Conservation (phyloP, 2,329 filamentous ascomycete species). For the Clarireedia homoeocarpa region DNA sequence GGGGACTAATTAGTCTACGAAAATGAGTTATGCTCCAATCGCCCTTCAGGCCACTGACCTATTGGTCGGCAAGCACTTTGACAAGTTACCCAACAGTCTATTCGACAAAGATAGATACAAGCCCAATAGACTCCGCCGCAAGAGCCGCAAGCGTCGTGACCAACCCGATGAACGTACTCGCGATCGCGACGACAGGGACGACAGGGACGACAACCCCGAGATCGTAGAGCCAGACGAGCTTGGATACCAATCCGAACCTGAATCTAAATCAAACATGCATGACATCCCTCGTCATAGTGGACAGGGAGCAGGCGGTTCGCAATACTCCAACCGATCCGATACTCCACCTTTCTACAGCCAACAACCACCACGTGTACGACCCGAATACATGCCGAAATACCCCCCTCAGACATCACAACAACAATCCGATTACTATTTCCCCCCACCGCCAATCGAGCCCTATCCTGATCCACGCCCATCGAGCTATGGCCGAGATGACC, state of each 20-base stretch:
- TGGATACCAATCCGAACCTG: slow-evolving; percentile 1
- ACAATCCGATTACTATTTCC: not conserved
- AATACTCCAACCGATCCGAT: not conserved
- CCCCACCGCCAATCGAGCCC: not conserved
- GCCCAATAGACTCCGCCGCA: slow-evolving; percentile 18
- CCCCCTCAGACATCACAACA: not conserved
- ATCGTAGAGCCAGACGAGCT: slow-evolving; percentile 4
- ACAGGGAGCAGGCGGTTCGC: not conserved
- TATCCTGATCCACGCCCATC: not conserved
- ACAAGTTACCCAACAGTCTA: slow-evolving; percentile 19
- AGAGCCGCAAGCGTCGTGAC: not conserved
- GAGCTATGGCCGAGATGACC: not conserved
- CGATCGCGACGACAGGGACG: not conserved
- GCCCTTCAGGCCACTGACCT: slow-evolving; percentile 12
- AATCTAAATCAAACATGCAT: not conserved
- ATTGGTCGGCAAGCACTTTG: slow-evolving; percentile 17
- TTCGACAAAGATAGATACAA: slow-evolving; percentile 10
- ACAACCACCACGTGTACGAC: slow-evolving; percentile 2
- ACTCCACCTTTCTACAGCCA: not conserved
- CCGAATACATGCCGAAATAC: slow-evolving; percentile 5
- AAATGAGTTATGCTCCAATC: slow-evolving; percentile 2
- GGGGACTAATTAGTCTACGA: not conserved
- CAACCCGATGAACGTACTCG: not conserved
- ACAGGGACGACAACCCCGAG: not conserved
- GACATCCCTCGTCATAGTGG: slow-evolving; percentile 6